A percentile compares a stretch with the other conserved stretches of the same genome.
Evolutionary conservation across 805 yeast genomes (phyloP).

Genomic region (Wickerhamiella shivajii): DNA sequence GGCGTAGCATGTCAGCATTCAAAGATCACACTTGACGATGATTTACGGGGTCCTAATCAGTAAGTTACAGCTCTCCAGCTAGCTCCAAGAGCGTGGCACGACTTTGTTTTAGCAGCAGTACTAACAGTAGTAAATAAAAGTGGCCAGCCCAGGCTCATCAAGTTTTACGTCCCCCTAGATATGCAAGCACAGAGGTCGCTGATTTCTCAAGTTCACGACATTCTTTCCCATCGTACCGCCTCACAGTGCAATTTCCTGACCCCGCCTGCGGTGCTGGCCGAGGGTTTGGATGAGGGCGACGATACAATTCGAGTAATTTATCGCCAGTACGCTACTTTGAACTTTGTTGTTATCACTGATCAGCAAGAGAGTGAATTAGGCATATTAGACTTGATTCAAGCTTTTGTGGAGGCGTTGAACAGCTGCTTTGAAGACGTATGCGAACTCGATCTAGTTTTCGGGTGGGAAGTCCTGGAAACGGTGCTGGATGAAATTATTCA

Average conservation of each 20-base stretch:
- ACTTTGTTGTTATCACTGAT: constrained; percentile 89
- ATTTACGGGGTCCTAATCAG: too few species aligned
- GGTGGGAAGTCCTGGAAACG: constrained; percentile 92
- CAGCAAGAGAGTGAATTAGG: constrained; percentile 93
- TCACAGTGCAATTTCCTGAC: constrained; percentile 80
- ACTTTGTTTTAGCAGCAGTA: too few species aligned
- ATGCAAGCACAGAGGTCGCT: constrained; percentile 66
- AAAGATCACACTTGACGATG: too few species aligned
- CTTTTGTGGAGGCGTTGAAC: constrained; percentile 88
- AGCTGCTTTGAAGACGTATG: constrained; percentile 89
- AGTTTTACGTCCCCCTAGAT: constrained; percentile 86
- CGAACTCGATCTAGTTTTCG: constrained; percentile 92
- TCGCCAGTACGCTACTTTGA: constrained; percentile 89
- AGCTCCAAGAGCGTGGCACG: too few species aligned
- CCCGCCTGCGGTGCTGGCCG: constrained; percentile 60
- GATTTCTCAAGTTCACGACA: constrained; percentile 65
- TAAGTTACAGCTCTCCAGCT: too few species aligned
- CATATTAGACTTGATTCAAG: constrained; percentile 84
- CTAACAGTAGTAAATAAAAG: too few species aligned
- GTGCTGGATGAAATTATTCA: constrained; percentile 78
- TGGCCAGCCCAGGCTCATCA: constrained; percentile 77
- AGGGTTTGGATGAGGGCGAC: constrained; percentile 43
- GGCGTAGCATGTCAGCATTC: too few species aligned
- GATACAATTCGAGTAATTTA: constrained; percentile 74
- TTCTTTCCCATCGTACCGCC: constrained; percentile 55